Conservation (phyloP, 768 basidiomycete species). For the Phylloporus sp. region DNA sequence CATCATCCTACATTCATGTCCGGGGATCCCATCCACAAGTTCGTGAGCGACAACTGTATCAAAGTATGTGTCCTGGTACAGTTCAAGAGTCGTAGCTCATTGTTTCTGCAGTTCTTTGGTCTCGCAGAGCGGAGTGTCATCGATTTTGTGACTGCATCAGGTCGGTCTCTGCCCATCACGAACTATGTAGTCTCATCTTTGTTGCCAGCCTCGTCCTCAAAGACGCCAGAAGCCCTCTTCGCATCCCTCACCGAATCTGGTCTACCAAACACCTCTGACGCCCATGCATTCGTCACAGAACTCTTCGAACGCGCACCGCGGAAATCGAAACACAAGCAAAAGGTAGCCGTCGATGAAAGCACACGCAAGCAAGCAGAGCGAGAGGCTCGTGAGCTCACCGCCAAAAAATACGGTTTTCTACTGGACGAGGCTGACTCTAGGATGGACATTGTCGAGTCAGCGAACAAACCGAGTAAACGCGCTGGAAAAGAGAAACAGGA, state of each 20-base stretch:
- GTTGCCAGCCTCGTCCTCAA: conserved; percentile 65
- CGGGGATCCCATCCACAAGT: conserved; percentile 55
- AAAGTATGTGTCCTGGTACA: conserved; percentile 41
- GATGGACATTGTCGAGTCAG: conserved; percentile 37
- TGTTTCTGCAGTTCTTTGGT: conserved; percentile 63
- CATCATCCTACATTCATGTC: conserved; percentile 41
- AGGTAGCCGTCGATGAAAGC: conserved; percentile 36
- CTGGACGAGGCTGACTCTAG: conserved; percentile 78
- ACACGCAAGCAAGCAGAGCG: conserved; percentile 69
- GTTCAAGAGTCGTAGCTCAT: not conserved
- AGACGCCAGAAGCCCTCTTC: conserved; percentile 77
- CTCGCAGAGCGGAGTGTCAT: conserved; percentile 80
- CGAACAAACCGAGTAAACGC: conserved; percentile 24
- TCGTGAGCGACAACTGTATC: conserved; percentile 76
- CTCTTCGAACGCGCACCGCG: conserved; percentile 76
- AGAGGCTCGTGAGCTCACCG: conserved; percentile 62
- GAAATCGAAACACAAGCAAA: conserved; percentile 67
- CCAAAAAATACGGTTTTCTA: conserved; percentile 76
- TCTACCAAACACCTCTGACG: conserved; percentile 74
- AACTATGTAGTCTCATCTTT: not conserved
- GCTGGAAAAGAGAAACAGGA: conserved; percentile 51
- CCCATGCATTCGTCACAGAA: conserved; percentile 75
- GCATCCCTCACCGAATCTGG: conserved; percentile 70
- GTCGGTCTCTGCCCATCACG: conserved; percentile 36
- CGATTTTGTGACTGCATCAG: conserved; percentile 85